Evolutionary conservation across 2,329 filamentous ascomycete genomes (phyloP).

Genomic region (Fusarium xyrophilum): DNA sequence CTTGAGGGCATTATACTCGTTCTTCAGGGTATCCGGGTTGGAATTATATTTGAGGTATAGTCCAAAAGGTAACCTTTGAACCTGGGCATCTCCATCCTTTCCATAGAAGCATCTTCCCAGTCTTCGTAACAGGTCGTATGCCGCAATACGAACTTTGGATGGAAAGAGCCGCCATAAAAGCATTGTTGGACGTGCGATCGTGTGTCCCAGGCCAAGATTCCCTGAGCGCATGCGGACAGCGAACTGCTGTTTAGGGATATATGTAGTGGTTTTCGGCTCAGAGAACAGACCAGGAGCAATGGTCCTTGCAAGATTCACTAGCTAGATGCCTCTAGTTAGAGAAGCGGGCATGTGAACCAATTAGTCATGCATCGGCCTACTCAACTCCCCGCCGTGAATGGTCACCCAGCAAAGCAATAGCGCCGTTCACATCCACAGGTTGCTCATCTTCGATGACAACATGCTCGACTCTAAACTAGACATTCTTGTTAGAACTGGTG

Average conservation of each 20-base stretch:
- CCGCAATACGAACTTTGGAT: not conserved
- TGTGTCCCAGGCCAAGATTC: not conserved
- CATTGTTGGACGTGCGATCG: not conserved
- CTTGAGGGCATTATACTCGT: not conserved
- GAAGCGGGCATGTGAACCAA: not conserved
- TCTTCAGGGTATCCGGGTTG: not conserved
- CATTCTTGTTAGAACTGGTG: accelerated
- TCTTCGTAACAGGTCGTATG: not conserved
- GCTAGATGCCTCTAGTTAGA: not conserved
- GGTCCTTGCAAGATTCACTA: not conserved
- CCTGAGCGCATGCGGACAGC: not conserved
- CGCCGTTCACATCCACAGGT: accelerated
- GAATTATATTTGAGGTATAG: not conserved
- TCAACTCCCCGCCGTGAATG: not conserved
- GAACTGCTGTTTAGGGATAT: too few species aligned
- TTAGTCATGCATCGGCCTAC: not conserved
- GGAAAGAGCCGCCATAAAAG: not conserved
- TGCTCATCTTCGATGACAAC: not conserved
- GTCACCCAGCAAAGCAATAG: not conserved
- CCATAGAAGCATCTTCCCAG: not conserved
- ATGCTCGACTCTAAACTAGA: not conserved
- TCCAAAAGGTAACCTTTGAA: not conserved
- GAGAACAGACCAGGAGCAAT: not conserved
- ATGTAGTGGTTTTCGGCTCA: too few species aligned
- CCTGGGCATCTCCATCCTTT: not conserved